Evolutionary conservation across 805 yeast species (phyloP).

Genomic region (Candida dajiaensis): DNA sequence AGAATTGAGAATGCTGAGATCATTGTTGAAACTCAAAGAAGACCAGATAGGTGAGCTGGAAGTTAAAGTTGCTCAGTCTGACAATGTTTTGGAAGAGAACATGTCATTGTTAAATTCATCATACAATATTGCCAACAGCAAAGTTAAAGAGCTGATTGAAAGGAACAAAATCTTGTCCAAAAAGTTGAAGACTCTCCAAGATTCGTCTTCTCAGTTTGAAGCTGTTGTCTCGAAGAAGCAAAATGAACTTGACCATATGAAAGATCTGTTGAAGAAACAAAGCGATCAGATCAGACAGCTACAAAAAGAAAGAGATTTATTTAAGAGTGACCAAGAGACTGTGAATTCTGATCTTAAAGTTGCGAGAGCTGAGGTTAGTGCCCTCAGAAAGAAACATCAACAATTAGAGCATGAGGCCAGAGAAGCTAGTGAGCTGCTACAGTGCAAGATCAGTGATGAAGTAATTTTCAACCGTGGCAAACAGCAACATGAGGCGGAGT

Average conservation of each 20-base stretch:
- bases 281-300: constrained; percentile 22
- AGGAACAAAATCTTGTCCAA: constrained; percentile 40
- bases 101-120: constrained; percentile 28
- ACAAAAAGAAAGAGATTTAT: constrained; percentile 26
- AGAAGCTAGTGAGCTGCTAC: constrained; percentile 36
- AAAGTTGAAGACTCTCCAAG: constrained; percentile 33
- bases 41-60: constrained; percentile 27
- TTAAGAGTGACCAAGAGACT: constrained; percentile 24
- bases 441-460: constrained; percentile 37
- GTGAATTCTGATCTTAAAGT: constrained; percentile 23
- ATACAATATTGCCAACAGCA: constrained; percentile 29
- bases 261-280: constrained; percentile 22
- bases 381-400: constrained; percentile 23
- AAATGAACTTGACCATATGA: constrained; percentile 27
- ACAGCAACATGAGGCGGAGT: constrained; percentile 35
- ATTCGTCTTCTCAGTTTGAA: constrained; percentile 30
- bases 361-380: constrained; percentile 22
- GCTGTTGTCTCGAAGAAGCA: constrained; percentile 31
- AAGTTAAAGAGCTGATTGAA: constrained; percentile 31
- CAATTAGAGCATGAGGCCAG: constrained; percentile 41
- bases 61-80: constrained; percentile 25
- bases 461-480: constrained; percentile 39
- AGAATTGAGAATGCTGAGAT: constrained; percentile 27
- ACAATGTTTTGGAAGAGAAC: constrained; percentile 30
- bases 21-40: constrained; percentile 28